Evolutionary conservation across 2,329 filamentous ascomycete genomes (phyloP).

Genomic region (Trematosphaeria pertusa): DNA sequence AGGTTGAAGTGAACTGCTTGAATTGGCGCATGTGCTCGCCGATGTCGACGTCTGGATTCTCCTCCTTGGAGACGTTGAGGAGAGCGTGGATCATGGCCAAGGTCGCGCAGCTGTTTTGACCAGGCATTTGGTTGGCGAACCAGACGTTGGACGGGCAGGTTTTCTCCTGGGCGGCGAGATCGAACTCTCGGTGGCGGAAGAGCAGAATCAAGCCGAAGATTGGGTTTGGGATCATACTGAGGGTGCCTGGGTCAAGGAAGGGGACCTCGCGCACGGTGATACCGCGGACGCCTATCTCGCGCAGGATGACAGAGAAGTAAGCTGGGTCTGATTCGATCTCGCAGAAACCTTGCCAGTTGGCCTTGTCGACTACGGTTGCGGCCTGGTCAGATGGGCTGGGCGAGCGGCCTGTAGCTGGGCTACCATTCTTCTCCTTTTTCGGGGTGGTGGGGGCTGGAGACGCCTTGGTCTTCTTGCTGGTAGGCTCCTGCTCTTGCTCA

Average conservation of each 20-base stretch:
- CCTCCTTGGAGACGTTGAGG: conserved; percentile 70
- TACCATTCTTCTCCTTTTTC: conserved; percentile 1
- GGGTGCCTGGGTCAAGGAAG: conserved; percentile 63
- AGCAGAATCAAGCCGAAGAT: conserved; percentile 88
- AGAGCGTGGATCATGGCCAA: conserved; percentile 91
- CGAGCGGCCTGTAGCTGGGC: conserved; percentile 13
- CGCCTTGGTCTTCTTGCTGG: conserved; percentile 27
- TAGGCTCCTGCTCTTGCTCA: conserved; percentile 16
- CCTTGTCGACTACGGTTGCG: conserved; percentile 48
- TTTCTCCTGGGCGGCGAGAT: conserved; percentile 57
- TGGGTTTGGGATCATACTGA: conserved; percentile 34
- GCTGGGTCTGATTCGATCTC: conserved; percentile 92
- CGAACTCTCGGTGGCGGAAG: conserved; percentile 71
- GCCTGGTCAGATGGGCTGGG: conserved; percentile 37
- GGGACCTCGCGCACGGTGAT: conserved; percentile 80
- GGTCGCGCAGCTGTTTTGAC: conserved; percentile 83
- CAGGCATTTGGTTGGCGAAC: conserved; percentile 87
- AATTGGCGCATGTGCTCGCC: conserved; percentile 75
- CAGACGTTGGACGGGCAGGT: conserved; percentile 74
- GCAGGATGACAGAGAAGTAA: conserved; percentile 82
- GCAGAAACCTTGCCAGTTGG: conserved; percentile 72
- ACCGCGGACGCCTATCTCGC: conserved; percentile 75
- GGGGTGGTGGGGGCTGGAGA: background rate
- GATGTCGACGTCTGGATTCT: conserved; percentile 63
- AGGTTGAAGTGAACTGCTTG: conserved; percentile 71